Base-by-base conservation (phyloP, 2,329 filamentous ascomycete genomes). In the Sphaerulina populicola region DNA sequence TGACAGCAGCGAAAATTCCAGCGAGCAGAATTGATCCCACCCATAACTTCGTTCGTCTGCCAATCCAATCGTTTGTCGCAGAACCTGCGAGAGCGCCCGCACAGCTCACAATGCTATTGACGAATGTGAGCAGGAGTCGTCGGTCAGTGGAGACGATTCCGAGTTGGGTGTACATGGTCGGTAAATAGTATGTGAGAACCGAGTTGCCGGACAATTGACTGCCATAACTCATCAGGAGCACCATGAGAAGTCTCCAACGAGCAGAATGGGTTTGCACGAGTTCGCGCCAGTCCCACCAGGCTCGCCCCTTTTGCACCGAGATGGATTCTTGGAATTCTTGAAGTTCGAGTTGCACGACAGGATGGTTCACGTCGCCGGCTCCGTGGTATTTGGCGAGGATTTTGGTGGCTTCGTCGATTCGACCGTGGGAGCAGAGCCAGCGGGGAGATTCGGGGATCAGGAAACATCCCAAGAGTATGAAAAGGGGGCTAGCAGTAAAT, bases 271-370 rank as follows among this genome's bases (percentile, higher is more conserved):
- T 52, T n/a, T 52, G 44, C 0, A 52, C 36, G 2, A 52, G 50
- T 33, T 52, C 31, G 11, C 50, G 33, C 50, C 50, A 52, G 33
- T 52, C 50, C 50, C 50, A 52, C 50, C 50, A 52, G 15, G 42
- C 45, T n/a, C 50, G 38, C 27, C n/a, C 39, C 29, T 52, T 52
- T 18, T 48, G 44, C 11, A 44, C 39, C 30, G 41, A 38, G 36
- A 56, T 49, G 9, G 51, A 50, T 29, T 54, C 49, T 33, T 54
- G 46, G 44, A 57, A 53, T 36, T 57, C 55, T 29, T 43, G 48
- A 12, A 51, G 52, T 29, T 52, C 50, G 10, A 52, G 33, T 14
- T 48, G 50, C 10, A 52, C 50, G 11, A 52, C 31, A 1, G 50
- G 50, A 44, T 53, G 50, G 11, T 53, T 31, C 4, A 38, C 36